Conservation (phyloP, 148 eudicot genomes). For the Dysphania ambrosioides region DNA sequence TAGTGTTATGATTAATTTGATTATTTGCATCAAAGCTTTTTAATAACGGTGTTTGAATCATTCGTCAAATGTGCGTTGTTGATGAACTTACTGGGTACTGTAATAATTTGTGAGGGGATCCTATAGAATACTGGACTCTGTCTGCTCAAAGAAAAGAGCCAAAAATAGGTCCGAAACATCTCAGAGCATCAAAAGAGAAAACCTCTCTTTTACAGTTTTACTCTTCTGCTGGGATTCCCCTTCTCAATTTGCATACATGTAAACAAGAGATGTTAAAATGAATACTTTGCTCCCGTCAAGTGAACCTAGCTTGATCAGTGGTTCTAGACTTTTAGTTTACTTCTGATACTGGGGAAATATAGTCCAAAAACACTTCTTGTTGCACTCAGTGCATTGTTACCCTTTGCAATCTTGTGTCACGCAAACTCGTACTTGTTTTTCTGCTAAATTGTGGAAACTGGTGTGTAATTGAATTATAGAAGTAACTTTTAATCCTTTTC, state of each 20-base stretch:
- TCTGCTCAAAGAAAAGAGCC: not conserved
- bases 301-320: not conserved
- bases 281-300: not conserved
- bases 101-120: not conserved
- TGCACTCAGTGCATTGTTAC: not conserved
- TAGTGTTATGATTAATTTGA: constrained; percentile 12
- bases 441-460: not conserved
- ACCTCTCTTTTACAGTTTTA: constrained; percentile 7
- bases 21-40: not conserved
- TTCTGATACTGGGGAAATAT: not conserved
- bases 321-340: not conserved
- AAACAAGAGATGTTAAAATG: not conserved
- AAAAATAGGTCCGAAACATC: too few relatives aligned
- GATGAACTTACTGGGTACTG: not conserved
- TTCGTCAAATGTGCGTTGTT: not conserved
- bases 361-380: not conserved
- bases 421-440: not conserved
- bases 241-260: not conserved
- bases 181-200: constrained; percentile 12
- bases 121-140: too few relatives aligned
- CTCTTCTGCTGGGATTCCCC: constrained; percentile 13
- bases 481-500: not conserved
- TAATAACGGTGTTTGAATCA: not conserved
- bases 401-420: not conserved
- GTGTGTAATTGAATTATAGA: not conserved